These are phyloP conservation scores for Psidium friedrichsthalianum DNA, from an alignment of 345 rosid genomes.

Conservation along the genomic window DNA sequence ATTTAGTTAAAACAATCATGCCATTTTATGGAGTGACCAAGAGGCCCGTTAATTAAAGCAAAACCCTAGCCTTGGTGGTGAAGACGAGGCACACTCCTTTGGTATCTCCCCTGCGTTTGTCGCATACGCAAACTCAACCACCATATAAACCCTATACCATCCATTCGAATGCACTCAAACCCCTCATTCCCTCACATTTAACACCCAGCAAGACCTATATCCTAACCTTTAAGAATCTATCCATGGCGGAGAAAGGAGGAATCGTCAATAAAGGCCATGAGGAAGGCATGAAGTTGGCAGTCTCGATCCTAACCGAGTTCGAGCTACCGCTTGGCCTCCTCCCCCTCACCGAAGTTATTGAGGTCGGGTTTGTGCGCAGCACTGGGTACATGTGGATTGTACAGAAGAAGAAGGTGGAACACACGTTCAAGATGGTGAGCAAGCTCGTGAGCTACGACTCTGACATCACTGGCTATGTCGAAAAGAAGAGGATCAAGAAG, in stretches of 20 bases:
- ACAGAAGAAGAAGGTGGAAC: constrained; percentile 44
- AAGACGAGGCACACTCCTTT: constrained; percentile 16
- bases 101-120: constrained; percentile 19
- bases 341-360: constrained; percentile 37
- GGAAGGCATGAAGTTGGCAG: constrained; percentile 22
- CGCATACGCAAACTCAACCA: background rate
- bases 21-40: background rate
- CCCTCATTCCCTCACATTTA: background rate
- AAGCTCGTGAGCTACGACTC: constrained; percentile 34
- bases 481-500: constrained; percentile 29
- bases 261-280: constrained; percentile 25
- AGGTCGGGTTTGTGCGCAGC: constrained; percentile 38
- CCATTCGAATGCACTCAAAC: background rate
- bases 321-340: constrained; percentile 44
- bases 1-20: background rate
- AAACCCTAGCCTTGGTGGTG: background rate
- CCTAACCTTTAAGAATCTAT: background rate
- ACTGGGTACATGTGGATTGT: constrained; percentile 50
- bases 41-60: background rate
- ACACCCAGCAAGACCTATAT: background rate
- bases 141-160: constrained; percentile 7
- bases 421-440: constrained; percentile 35
- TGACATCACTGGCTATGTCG: constrained; percentile 25
- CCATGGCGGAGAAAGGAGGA: constrained; percentile 40
- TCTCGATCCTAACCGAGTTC: constrained; percentile 23